Percentiles rank a stretch among this genome's conserved stretches.
phyloP scores from a whole-genome alignment of 2,329 filamentous ascomycete genomes.

The Cladophialophora carrionii region DNA sequence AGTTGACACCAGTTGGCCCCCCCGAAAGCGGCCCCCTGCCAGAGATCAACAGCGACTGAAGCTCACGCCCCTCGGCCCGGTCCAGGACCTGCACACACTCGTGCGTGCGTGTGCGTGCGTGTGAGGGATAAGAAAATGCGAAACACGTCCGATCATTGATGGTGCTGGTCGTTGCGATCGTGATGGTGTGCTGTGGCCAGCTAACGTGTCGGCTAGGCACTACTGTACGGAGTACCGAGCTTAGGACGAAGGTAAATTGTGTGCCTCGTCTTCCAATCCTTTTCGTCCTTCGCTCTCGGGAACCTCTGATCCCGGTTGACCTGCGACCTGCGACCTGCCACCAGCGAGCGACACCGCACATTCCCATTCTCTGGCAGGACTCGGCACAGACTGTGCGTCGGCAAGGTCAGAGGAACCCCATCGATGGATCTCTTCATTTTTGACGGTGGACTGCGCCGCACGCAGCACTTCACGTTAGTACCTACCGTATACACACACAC shows the following conservation, averaged over 20 bases:
- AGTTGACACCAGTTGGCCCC: neutral
- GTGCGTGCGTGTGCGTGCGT: neutral
- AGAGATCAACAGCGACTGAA: slow-evolving; percentile 8
- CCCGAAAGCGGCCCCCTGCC: neutral
- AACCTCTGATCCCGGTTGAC: neutral
- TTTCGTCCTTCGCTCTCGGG: neutral
- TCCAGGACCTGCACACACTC: slow-evolving; percentile 9
- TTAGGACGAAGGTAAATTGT: neutral
- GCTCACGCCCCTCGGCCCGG: slow-evolving; percentile 9
- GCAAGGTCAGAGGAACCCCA: neutral
- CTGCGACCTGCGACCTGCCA: too few species aligned
- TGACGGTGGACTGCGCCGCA: neutral
- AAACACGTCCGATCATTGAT: neutral
- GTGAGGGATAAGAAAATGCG: neutral
- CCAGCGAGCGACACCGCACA: too few species aligned
- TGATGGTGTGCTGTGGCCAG: neutral
- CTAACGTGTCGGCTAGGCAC: neutral
- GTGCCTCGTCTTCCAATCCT: neutral
- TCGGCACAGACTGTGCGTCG: neutral
- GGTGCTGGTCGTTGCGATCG: neutral
- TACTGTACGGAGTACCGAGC: neutral
- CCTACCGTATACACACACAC: too few species aligned
- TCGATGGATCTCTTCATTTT: neutral
- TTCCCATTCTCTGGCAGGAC: neutral
- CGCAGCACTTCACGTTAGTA: too few species aligned